phyloP scores from a whole-genome alignment of 2,329 filamentous ascomycete genomes.

The Fusarium tuaranense region DNA sequence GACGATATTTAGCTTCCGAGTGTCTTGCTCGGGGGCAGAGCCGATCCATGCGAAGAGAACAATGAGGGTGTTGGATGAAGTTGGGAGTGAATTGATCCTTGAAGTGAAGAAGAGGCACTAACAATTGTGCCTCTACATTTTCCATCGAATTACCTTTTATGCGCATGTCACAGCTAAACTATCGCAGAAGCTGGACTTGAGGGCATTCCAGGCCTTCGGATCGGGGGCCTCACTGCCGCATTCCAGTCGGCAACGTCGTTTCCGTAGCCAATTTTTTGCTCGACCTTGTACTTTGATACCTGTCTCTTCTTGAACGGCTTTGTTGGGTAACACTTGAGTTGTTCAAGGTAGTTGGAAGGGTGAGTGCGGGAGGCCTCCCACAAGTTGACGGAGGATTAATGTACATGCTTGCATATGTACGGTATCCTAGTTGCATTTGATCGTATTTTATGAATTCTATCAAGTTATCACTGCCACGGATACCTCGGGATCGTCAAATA shows the following conservation, averaged over 20 bases:
- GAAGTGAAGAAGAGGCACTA: background rate
- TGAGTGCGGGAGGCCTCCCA: background rate
- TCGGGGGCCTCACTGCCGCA: background rate
- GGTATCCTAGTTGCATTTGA: background rate
- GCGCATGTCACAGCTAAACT: background rate
- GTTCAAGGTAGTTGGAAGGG: background rate
- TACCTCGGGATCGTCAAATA: background rate
- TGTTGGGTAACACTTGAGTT: background rate
- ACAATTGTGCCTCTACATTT: background rate
- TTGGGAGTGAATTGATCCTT: background rate
- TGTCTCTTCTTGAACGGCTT: background rate
- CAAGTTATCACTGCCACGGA: background rate
- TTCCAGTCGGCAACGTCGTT: conserved; percentile 7
- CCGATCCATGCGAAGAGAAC: background rate
- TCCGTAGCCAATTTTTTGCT: background rate
- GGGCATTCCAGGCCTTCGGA: conserved; percentile 2
- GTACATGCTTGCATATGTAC: background rate
- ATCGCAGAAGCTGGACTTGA: background rate
- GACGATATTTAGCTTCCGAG: background rate
- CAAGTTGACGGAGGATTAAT: background rate
- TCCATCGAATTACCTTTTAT: background rate
- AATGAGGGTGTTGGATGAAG: background rate
- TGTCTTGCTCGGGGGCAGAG: background rate
- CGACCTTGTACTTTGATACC: background rate
- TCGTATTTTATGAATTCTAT: background rate